phyloP scores from a whole-genome alignment of 129 eudicot species.

The Flaveria sonorensis region DNA sequence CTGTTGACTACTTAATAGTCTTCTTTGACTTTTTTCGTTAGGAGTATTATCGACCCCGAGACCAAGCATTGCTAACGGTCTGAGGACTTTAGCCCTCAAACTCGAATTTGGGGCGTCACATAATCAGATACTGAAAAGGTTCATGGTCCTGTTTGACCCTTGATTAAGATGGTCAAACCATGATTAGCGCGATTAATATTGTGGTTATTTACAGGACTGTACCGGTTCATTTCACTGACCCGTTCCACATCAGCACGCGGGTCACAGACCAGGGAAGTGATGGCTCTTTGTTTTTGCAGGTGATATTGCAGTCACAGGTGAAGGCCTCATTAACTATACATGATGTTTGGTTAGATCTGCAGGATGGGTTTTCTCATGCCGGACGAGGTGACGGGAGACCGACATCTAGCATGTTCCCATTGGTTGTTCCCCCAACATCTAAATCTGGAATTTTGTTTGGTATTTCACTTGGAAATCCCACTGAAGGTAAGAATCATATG shows the following conservation, averaged over 20 bases:
- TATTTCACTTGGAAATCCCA: constrained; percentile 46
- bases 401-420: constrained; percentile 72
- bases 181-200: constrained; percentile 11
- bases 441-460: constrained; percentile 78
- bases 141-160: constrained; percentile 8
- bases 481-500: constrained; percentile 39
- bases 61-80: constrained; percentile 67
- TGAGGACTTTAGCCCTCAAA: constrained; percentile 81
- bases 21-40: constrained; percentile 13
- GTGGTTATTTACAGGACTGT: constrained; percentile 56
- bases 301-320: constrained; percentile 86
- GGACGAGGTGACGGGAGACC: constrained; percentile 68
- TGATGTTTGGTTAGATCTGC: constrained; percentile 97
- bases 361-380: constrained; percentile 89
- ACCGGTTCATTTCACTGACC: constrained; percentile 93
- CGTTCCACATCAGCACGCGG: constrained; percentile 78
- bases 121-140: constrained; percentile 86
- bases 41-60: constrained; percentile 54
- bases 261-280: constrained; percentile 80
- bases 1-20: constrained; percentile 12
- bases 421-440: constrained; percentile 69
- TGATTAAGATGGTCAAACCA: constrained; percentile 12
- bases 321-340: constrained; percentile 79
- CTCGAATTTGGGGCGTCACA: constrained; percentile 94
- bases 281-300: constrained; percentile 86